Conservation (phyloP, 2,329 filamentous ascomycete genomes). For the Colletotrichum sp. region DNA sequence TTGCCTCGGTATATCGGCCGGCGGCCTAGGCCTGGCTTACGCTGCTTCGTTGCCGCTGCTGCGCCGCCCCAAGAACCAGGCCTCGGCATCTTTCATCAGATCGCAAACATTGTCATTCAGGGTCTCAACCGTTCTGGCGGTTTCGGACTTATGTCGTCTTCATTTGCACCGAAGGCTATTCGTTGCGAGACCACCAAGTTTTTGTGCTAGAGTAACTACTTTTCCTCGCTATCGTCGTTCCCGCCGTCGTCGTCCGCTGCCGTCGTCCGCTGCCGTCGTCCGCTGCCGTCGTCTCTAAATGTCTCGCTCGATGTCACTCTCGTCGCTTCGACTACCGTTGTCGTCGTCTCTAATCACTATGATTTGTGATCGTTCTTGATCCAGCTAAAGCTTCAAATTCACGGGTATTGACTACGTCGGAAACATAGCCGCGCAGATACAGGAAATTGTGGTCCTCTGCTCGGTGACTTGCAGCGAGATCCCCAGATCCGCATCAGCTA, state of each 20-base stretch:
- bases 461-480: neutral
- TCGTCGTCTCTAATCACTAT: neutral
- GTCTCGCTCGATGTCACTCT: neutral
- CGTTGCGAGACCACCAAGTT: neutral
- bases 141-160: neutral
- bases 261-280: neutral
- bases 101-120: neutral
- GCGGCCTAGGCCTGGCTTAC: neutral
- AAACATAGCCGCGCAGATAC: neutral
- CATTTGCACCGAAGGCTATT: neutral
- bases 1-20: conserved; percentile 13
- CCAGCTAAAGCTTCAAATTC: neutral
- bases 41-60: neutral
- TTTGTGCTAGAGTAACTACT: neutral
- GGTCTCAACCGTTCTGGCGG: neutral
- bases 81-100: conserved; percentile 10
- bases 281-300: neutral
- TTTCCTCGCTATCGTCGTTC: neutral
- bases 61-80: neutral
- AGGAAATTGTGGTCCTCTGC: neutral
- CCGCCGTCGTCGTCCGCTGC: too few relatives aligned
- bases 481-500: neutral
- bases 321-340: neutral
- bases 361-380: neutral
- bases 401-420: neutral